phyloP scores from a whole-genome alignment of 352 stramenopile genomes.

The Phytophthora sp. region DNA sequence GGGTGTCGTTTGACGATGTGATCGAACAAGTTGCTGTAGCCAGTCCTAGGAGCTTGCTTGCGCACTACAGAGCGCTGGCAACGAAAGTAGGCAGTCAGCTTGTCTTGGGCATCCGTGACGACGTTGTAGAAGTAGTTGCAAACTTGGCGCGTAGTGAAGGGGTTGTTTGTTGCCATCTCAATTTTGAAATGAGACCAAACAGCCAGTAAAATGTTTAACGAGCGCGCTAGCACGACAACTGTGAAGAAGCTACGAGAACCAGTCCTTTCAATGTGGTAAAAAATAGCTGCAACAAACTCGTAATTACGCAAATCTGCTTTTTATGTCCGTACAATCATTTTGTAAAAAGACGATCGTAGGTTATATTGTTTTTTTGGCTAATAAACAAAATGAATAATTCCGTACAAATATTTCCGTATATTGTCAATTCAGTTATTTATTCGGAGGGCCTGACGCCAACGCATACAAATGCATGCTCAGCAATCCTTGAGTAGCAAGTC shows the following conservation, averaged over 20 bases:
- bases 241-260: background rate
- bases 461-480: too few species aligned
- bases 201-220: background rate
- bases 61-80: background rate
- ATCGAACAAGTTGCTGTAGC: conserved; percentile 5
- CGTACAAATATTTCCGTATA: too few species aligned
- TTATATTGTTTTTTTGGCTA: too few species aligned
- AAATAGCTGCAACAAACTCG: background rate
- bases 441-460: too few species aligned
- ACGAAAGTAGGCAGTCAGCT: conserved; percentile 2
- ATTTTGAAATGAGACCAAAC: background rate
- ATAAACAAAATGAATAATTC: background rate
- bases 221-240: too few species aligned
- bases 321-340: background rate
- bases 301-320: background rate
- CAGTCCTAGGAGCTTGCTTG: background rate
- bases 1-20: background rate
- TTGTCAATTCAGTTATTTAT: too few species aligned
- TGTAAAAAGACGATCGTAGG: too few species aligned
- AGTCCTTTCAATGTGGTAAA: background rate
- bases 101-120: conserved; percentile 2
- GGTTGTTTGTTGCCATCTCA: background rate
- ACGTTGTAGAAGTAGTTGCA: conserved; percentile 6
- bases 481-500: too few species aligned
- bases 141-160: conserved; percentile 1